phyloP scores from a whole-genome alignment of 257 asterid genomes.

The Leonotis leonurus region DNA sequence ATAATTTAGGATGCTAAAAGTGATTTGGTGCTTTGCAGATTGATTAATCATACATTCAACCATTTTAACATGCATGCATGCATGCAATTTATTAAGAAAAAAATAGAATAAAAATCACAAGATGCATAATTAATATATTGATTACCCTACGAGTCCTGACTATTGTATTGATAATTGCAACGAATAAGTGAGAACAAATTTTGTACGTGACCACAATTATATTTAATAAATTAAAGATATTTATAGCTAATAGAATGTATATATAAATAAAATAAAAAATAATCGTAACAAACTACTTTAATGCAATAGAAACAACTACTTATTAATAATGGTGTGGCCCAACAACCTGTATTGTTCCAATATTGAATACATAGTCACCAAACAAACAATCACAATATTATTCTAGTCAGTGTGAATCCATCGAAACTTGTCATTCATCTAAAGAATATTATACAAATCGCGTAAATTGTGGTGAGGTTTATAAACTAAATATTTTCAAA shows the following conservation, averaged over 20 bases:
- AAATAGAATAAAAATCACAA: too few species aligned
- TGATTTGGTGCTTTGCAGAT: not conserved
- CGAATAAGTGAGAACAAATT: not conserved
- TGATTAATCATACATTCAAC: too few species aligned
- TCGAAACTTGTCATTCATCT: not conserved
- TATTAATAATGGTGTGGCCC: constrained; percentile 1
- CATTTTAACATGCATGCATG: not conserved
- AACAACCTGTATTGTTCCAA: not conserved
- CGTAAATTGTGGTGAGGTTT: not conserved
- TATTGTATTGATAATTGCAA: not conserved
- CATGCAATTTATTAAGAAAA: too few species aligned
- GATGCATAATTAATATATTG: not conserved
- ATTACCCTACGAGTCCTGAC: too few species aligned
- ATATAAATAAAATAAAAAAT: not conserved
- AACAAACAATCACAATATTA: not conserved
- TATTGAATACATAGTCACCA: not conserved
- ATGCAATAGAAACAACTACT: not conserved
- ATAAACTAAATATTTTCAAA: not conserved
- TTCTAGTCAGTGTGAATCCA: too few species aligned
- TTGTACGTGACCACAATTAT: not conserved
- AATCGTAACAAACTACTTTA: not conserved
- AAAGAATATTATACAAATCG: not conserved
- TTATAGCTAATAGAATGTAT: not conserved
- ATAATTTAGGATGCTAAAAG: not conserved
- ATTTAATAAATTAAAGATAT: not conserved